A percentile compares a stretch with the other conserved stretches of the same genome.
phyloP scores from a whole-genome alignment of 2,329 filamentous ascomycete species.

The Botrytis sinoallii region DNA sequence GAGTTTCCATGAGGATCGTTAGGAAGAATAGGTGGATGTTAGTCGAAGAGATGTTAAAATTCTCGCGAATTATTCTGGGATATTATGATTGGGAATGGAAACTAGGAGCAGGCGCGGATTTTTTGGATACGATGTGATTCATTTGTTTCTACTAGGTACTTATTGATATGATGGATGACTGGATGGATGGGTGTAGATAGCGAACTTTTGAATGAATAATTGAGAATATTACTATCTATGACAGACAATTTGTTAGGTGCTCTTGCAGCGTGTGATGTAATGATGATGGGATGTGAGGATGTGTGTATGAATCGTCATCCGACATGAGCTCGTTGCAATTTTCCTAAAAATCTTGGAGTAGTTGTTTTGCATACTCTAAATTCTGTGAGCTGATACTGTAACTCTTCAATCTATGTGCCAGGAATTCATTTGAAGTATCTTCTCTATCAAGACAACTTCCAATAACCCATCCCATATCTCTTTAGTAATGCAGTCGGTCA shows the following conservation, averaged over 20 bases:
- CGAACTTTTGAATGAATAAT: not conserved
- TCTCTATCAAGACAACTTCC: not conserved
- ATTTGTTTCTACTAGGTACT: not conserved
- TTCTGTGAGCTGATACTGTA: not conserved
- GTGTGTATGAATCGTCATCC: not conserved
- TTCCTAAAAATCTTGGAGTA: not conserved
- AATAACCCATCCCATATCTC: not conserved
- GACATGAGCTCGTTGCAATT: not conserved
- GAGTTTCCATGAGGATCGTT: conserved; percentile 6
- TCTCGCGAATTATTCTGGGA: not conserved
- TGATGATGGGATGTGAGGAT: not conserved
- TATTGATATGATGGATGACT: not conserved
- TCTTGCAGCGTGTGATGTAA: not conserved
- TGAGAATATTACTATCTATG: not conserved
- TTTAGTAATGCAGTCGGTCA: not conserved
- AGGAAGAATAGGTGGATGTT: not conserved
- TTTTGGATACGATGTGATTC: not conserved
- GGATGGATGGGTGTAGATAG: not conserved
- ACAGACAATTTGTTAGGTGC: not conserved
- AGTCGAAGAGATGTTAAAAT: not conserved
- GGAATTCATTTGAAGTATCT: not conserved
- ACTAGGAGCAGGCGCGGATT: not conserved
- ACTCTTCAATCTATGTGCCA: not conserved
- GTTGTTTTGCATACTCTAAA: not conserved
- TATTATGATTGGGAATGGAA: not conserved